Base-by-base conservation (phyloP, 768 basidiomycete species). In the Suillus subaureus region DNA sequence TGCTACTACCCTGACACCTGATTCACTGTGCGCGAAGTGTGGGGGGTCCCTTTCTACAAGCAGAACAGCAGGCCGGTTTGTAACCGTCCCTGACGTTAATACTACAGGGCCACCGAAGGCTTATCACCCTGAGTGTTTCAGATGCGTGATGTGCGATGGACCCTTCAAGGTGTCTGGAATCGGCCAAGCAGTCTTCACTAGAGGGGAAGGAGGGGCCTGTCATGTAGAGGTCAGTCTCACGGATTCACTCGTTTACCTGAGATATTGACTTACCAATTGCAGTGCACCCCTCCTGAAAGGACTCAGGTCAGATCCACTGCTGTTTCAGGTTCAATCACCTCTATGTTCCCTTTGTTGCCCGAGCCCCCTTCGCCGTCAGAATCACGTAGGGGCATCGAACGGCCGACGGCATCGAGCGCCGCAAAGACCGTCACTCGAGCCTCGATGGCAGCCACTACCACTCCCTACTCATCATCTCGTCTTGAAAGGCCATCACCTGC, bases 101-200 rank as follows among this genome's bases (percentile, higher is more conserved):
- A 70, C 75, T 2, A 72, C 70, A 64, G 80, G 79, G 21, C 77
- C 79, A 28, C 82, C 87, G n/a, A 83, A 84, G 73, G 82, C 83
- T 26, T 94, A 91, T 70, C 93, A 95, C 69, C 81, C 85, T 4
- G 83, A 87, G 51, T 95, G 93, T 73, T 94, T 95, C 76, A 86
- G 83, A 61, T 95, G 93, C 70, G 79, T 75, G 26, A 78, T 89
- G 26, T 95, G 93, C 70, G 79, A 85, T 52, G 82, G 84, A 21
- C 72, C 81, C 11, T 92, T 95, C 70, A 85, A 84, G 67, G 90
- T 90, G 72, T 79, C 79, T 42, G 78, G 78, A 58, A 83, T 81
- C 26, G 90, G 90, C 1, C 85, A 88, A 67, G 87, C 91, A 11
- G 79, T 87, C n/a, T 94, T 92, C 76, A 87, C 92, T 26, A 83